These are phyloP conservation scores for Oryza meridionalis DNA, from an alignment of 176 grass and related monocot genomes.

Conservation along the genomic window DNA sequence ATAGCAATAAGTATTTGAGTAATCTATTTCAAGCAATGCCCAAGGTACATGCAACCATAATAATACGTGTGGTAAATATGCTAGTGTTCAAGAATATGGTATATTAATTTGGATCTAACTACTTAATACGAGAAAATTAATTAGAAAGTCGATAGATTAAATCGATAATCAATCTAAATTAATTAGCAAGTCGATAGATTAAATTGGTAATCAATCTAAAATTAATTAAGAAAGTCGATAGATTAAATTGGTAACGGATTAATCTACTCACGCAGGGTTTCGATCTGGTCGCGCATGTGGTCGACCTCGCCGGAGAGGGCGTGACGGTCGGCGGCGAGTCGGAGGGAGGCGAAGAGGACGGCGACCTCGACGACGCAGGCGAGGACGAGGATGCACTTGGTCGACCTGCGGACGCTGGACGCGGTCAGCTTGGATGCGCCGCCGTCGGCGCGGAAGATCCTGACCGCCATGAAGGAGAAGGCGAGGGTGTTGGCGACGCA, in stretches of 20 bases:
- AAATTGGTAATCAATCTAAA: too few relatives aligned
- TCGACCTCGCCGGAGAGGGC: not conserved
- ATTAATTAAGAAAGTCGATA: too few relatives aligned
- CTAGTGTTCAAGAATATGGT: too few relatives aligned
- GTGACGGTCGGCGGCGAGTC: not conserved
- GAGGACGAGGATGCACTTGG: not conserved
- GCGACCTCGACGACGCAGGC: not conserved
- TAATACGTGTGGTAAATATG: too few relatives aligned
- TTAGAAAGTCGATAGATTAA: too few relatives aligned
- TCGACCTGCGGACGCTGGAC: not conserved
- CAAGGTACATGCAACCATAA: too few relatives aligned
- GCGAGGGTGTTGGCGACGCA: not conserved
- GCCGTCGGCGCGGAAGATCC: not conserved
- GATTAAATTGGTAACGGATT: not conserved
- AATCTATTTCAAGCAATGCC: too few relatives aligned
- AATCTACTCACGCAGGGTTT: not conserved
- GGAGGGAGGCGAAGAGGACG: not conserved
- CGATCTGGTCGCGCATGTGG: not conserved
- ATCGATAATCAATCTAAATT: too few relatives aligned
- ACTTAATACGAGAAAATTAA: too few relatives aligned
- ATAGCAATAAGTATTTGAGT: too few relatives aligned
- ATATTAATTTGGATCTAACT: too few relatives aligned
- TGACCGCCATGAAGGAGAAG: not conserved
- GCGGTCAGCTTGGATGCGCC: not conserved
- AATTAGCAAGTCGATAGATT: too few relatives aligned